Evolutionary conservation across 352 stramenopile species (phyloP), one percentile per base, ranked within the genome.

Genomic region (Pilasporangium apinafurcum): DNA sequence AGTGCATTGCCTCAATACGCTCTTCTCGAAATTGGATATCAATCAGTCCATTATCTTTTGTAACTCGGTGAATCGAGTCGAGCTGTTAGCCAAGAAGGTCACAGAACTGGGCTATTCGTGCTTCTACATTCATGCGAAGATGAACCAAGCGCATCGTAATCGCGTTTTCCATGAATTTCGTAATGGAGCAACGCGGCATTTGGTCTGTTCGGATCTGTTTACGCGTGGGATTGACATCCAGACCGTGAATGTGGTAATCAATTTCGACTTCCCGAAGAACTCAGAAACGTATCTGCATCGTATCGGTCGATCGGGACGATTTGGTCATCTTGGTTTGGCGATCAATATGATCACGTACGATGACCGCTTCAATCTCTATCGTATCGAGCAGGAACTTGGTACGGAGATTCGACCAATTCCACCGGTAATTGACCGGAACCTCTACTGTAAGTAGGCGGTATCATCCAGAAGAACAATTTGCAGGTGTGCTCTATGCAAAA

Each of bases 11-110:
- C 86, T 99, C 45, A 98, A 99, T 82, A 99, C 96, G 43, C 88
- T 99, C 17, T 99, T 99, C 67, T 97, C 92, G 41, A 98, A 97
- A 62, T 76, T 99, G 12, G 96, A 99, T 63, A 98, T 99, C 57
- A 99, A 99, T 64, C 97, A 99, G 79, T 98, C 86, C 53, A 99
- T 99, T 66, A 99, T 99, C 52, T 99, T 99, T 59, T 99, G 96
- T 67, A 99, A 99, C 74, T 98, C 93, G 49, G 96, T 99, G 36
- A 99, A 99, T 63, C 95, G 97, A 38, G 97, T 99, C 8, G 96
- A 99, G 68, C 68, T 99, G 33, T 69, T 99, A 12, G 96, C 96
- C 24, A 99, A 99, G 71, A 99, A 99, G 66, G 98, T 99, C 36
- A 99, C 96, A 5, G 95, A 99, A 65, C 74, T 99, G 17, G 96